phyloP scores from a whole-genome alignment of 1,284 basidiomycete genomes.

The Calocybe gambosa region DNA sequence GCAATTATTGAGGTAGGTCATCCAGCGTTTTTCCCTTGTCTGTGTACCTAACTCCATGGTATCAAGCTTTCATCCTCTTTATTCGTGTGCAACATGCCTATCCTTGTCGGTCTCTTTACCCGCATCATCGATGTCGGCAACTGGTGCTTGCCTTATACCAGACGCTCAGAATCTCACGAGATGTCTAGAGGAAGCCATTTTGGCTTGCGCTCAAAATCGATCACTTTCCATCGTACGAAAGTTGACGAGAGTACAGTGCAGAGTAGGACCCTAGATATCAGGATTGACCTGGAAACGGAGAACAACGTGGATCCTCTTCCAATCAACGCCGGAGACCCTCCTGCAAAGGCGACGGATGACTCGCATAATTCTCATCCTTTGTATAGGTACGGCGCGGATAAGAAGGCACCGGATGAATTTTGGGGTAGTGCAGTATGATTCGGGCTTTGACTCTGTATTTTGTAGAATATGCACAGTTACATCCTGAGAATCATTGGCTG shows the following conservation, averaged over 20 bases:
- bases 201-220: background rate
- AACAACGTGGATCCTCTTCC: background rate
- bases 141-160: background rate
- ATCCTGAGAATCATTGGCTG: too few species aligned
- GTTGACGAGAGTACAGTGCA: background rate
- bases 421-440: background rate
- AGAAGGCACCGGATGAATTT: background rate
- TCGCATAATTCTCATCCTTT: background rate
- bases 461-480: too few species aligned
- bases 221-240: background rate
- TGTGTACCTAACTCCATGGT: background rate
- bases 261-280: background rate
- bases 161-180: background rate
- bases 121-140: background rate
- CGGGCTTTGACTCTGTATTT: too few species aligned
- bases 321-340: background rate
- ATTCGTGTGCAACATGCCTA: background rate
- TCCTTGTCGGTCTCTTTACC: background rate
- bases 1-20: conserved; percentile 3
- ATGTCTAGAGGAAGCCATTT: background rate
- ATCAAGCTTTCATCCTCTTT: background rate
- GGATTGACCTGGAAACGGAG: background rate
- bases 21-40: background rate
- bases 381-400: background rate
- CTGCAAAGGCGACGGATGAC: background rate